A percentile compares a stretch with the other conserved stretches of the same genome.
These are phyloP conservation scores for Neurospora sp. DNA, from an alignment of 495 filamentous ascomycete species.

Conservation along the genomic window DNA sequence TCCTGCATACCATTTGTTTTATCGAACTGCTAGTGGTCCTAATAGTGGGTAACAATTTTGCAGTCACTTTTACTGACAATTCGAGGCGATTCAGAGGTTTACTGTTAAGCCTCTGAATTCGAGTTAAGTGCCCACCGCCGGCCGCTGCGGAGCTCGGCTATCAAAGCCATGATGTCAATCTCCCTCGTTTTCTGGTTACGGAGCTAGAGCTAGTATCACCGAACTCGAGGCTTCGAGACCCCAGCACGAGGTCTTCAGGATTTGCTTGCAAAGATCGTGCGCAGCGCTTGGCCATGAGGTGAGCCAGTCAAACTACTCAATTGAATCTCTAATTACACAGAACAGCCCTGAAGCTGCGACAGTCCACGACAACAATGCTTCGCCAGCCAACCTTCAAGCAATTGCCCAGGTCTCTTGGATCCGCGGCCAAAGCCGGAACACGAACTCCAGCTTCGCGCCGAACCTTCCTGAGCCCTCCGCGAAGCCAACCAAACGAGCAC, in stretches of 20 bases:
- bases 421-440: neutral
- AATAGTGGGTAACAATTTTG: neutral
- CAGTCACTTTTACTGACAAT: neutral
- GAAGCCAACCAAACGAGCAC: slow-evolving; percentile 22
- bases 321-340: neutral
- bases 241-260: neutral
- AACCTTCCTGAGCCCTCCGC: slow-evolving; percentile 24
- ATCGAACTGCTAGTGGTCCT: neutral
- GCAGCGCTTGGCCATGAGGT: neutral
- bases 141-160: neutral
- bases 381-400: slow-evolving; percentile 15
- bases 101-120: neutral
- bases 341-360: neutral
- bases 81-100: neutral
- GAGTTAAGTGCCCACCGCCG: neutral
- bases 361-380: slow-evolving; percentile 14
- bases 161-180: neutral
- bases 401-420: slow-evolving; percentile 9
- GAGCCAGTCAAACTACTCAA: neutral
- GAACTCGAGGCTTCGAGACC: neutral
- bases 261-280: neutral
- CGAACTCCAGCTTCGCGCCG: slow-evolving; percentile 16
- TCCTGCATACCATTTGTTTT: neutral
- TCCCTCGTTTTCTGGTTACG: neutral
- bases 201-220: neutral